Conservation (phyloP, 2,329 filamentous ascomycete genomes). For the Chaetothyriales sp. region DNA sequence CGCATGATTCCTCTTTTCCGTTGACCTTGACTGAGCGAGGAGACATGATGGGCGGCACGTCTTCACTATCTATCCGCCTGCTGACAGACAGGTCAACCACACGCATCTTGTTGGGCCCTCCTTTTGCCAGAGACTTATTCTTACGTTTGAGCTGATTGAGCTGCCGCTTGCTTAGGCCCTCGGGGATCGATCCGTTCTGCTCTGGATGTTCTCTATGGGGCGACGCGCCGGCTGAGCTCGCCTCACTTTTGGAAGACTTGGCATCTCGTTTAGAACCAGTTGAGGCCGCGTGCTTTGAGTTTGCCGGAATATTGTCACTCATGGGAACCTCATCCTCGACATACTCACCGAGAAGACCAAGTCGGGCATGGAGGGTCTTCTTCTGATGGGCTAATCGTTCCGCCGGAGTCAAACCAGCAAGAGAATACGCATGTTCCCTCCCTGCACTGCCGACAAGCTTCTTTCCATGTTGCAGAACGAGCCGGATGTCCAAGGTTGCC, state of each 20-base stretch:
- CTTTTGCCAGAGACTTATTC: conserved; percentile 75
- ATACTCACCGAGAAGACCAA: conserved; percentile 72
- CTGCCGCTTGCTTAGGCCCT: conserved; percentile 72
- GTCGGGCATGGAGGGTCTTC: conserved; percentile 64
- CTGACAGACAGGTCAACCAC: conserved; percentile 73
- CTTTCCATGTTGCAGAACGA: conserved; percentile 69
- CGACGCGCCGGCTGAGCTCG: neutral
- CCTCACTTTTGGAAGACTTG: neutral
- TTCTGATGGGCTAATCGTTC: conserved; percentile 74
- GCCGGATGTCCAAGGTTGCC: conserved; percentile 58
- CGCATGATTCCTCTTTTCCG: conserved; percentile 42
- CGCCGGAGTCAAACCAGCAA: conserved; percentile 67
- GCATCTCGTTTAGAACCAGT: neutral
- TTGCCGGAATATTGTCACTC: conserved; percentile 43
- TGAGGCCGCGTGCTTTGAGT: conserved; percentile 28
- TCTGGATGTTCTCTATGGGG: neutral
- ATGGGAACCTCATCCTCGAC: conserved; percentile 71
- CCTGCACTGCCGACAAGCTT: conserved; percentile 69
- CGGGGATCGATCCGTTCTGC: neutral
- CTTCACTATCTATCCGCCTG: conserved; percentile 44
- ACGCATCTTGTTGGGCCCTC: conserved; percentile 75
- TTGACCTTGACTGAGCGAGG: conserved; percentile 47
- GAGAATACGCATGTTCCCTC: conserved; percentile 65
- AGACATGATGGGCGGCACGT: conserved; percentile 41
- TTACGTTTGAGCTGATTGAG: conserved; percentile 91